phyloP scores from a whole-genome alignment of 768 basidiomycete species.

The Postia placenta region DNA sequence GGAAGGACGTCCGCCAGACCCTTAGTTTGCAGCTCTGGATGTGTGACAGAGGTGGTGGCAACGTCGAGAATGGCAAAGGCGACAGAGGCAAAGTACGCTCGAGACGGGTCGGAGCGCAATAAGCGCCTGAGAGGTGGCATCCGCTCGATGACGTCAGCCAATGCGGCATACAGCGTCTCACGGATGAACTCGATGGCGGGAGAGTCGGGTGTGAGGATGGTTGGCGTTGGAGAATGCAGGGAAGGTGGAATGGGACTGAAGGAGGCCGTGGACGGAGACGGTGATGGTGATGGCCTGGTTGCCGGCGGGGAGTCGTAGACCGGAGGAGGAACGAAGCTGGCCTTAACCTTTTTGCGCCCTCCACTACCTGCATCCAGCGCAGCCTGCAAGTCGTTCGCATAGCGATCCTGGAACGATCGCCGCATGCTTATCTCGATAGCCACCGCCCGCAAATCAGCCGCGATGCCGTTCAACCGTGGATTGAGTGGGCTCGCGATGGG shows the following conservation, averaged over 20 bases:
- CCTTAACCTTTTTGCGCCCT: slow-evolving; percentile 32
- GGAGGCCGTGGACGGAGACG: slow-evolving; percentile 22
- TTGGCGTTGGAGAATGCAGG: slow-evolving; percentile 18
- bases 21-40: slow-evolving; percentile 30
- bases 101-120: slow-evolving; percentile 55
- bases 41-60: slow-evolving; percentile 42
- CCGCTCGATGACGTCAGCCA: slow-evolving; percentile 62
- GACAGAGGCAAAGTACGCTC: slow-evolving; percentile 78
- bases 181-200: slow-evolving; percentile 76
- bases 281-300: slow-evolving; percentile 14
- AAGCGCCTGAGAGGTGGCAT: slow-evolving; percentile 47
- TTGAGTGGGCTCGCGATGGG: slow-evolving; percentile 36
- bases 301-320: slow-evolving; percentile 37
- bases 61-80: slow-evolving; percentile 69
- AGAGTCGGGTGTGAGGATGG: slow-evolving; percentile 31
- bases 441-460: slow-evolving; percentile 78
- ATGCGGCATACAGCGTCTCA: slow-evolving; percentile 79
- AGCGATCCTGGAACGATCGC: slow-evolving; percentile 78
- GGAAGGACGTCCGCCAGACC: slow-evolving; percentile 11
- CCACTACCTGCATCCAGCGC: slow-evolving; percentile 61
- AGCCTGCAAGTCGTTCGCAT: slow-evolving; percentile 68
- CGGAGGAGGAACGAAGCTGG: slow-evolving; percentile 69
- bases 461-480: slow-evolving; percentile 47
- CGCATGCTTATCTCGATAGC: slow-evolving; percentile 85
- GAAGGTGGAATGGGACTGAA: slow-evolving; percentile 16